Percentiles rank a stretch among this genome's conserved stretches.
Conservation (phyloP, 805 yeast species). For the Cyberlindnera euphorbiae region DNA sequence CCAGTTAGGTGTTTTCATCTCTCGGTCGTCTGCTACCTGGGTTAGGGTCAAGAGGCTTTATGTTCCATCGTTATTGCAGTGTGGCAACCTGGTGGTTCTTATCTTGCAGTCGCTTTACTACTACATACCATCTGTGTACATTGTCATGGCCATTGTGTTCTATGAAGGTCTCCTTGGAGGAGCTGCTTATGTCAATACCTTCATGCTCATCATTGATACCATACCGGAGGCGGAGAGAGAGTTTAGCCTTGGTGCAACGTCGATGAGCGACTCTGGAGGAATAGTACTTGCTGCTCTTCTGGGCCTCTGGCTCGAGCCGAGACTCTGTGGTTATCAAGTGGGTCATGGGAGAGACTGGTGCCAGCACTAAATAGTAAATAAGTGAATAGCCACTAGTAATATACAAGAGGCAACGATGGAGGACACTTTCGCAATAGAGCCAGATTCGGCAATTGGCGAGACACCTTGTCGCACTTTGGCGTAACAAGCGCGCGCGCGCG, state of each 20-base stretch:
- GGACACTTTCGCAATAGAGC: no score
- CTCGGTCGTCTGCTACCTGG: constrained; percentile 75
- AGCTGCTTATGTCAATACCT: constrained; percentile 84
- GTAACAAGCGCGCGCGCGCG: no score
- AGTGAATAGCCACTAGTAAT: not conserved
- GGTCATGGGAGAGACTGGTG: constrained; percentile 80
- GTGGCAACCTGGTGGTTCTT: constrained; percentile 53
- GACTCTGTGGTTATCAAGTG: constrained; percentile 68
- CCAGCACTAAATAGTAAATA: constrained; percentile 13
- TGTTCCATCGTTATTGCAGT: constrained; percentile 62
- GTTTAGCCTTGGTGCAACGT: constrained; percentile 78
- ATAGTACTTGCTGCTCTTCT: constrained; percentile 75
- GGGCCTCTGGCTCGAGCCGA: constrained; percentile 70
- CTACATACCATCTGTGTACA: constrained; percentile 55
- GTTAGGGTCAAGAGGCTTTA: constrained; percentile 56
- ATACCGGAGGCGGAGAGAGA: constrained; percentile 51
- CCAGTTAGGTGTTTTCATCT: constrained; percentile 88
- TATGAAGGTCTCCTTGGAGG: constrained; percentile 94
- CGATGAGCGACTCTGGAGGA: constrained; percentile 82
- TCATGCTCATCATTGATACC: constrained; percentile 65
- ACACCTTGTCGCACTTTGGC: no score
- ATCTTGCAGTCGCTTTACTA: constrained; percentile 60
- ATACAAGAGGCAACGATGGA: no score
- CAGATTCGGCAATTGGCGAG: no score
- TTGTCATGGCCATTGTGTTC: constrained; percentile 57